Base-by-base conservation (phyloP, 148 eudicot genomes). In the Linanthus parryae region DNA sequence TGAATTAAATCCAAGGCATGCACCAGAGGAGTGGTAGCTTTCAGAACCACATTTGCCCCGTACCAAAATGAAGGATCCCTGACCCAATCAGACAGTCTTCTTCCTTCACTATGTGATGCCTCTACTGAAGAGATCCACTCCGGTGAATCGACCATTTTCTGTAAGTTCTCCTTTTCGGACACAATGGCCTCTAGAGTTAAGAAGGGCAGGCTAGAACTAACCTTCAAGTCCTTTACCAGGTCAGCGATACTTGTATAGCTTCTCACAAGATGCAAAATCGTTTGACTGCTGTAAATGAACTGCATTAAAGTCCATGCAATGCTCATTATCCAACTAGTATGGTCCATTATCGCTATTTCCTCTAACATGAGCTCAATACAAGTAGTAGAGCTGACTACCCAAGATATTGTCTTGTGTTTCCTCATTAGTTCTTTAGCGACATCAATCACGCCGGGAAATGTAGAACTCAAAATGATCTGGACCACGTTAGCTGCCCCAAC, bases 311-410 rank as follows among this genome's bases (percentile, higher is more conserved):
- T 44, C 48, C 72, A 83, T 1, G 83, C 83, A 30, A 75, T 73
- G 21, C 61, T 61, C 28, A 83, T 25, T 12, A 70, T 67, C 38
- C 21, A 41, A 39, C 56, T 70, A 14, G 83, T 49, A 8, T 62
- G 36, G 48, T 36, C 39, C 63, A 52, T 39, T 15, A 8, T 14
- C 0, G 60, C 71, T n/a, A 81, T 52, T 52, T 71, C 71, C 57
- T 77, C 81, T 36, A 87, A 62, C 67, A 83, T 87, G 5, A 75
- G 78, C 10, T 77, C 75, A 7, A 83, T 46, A 63, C 91, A 87
- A 39, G 68, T 66, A 28, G 71, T 56, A 5, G 75, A 71, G 63
- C 83, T 71, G 43, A 83, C 80, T 1, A 75, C 57, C 95, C 95
- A 87, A 50, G 78, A 83, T 19, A 77, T 36, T 2, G 73, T 48